Conservation (phyloP, 257 asterid species). For the Asclepias syriaca region DNA sequence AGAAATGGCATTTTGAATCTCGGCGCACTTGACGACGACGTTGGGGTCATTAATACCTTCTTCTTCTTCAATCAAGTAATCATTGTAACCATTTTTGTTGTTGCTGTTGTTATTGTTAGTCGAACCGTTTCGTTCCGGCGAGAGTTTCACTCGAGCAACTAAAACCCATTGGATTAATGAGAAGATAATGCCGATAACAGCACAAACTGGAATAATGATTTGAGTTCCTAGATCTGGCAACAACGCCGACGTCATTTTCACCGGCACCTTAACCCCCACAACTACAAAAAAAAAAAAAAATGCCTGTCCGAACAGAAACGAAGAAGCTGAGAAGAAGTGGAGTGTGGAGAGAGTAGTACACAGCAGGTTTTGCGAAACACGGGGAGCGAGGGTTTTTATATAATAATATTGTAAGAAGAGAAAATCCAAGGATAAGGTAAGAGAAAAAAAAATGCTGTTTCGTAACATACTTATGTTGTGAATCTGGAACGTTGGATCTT, state of each 20-base stretch:
- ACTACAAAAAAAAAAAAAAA: neutral
- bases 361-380: conserved; percentile 2
- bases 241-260: conserved; percentile 41
- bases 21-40: conserved; percentile 80
- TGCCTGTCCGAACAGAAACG: neutral
- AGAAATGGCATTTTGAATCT: conserved; percentile 76
- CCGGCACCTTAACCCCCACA: conserved; percentile 18
- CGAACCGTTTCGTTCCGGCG: conserved; percentile 28
- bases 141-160: conserved; percentile 69
- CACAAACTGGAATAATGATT: conserved; percentile 68
- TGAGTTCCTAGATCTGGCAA: conserved; percentile 68
- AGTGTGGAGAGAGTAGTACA: neutral
- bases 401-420: neutral
- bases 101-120: conserved; percentile 34
- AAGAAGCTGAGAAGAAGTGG: conserved; percentile 12
- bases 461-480: neutral
- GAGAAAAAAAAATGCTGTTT: neutral
- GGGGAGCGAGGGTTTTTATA: conserved; percentile 21
- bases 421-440: conserved; percentile 26
- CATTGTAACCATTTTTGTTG: conserved; percentile 54
- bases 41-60: conserved; percentile 63
- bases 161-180: conserved; percentile 64
- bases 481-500: neutral
- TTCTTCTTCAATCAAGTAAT: conserved; percentile 83
- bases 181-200: conserved; percentile 62